phyloP scores from a whole-genome alignment of 1,139 yeast species.

The Saccharomycopsis hybrid region DNA sequence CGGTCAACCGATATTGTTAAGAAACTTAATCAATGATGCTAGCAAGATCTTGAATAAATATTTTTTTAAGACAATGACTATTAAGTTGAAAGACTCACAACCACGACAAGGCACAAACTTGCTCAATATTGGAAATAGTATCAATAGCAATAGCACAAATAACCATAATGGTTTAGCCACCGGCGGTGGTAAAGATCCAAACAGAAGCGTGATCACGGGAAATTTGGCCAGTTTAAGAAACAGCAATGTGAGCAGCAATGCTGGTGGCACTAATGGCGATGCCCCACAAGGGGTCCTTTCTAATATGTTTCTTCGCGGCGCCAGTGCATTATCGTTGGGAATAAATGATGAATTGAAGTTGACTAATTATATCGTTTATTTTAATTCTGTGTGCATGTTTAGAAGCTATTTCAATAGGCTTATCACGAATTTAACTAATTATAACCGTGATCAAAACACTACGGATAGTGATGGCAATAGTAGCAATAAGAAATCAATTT shows the following conservation, averaged over 20 bases:
- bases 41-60: slow-evolving; percentile 42
- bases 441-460: too few relatives aligned
- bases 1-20: slow-evolving; percentile 51
- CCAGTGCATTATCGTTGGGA: slow-evolving; percentile 26
- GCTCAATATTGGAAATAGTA: slow-evolving; percentile 1
- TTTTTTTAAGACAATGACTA: slow-evolving; percentile 40
- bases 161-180: not conserved
- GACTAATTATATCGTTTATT: slow-evolving; percentile 44
- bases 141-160: not conserved
- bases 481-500: slow-evolving; percentile 20
- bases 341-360: slow-evolving; percentile 37
- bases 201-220: slow-evolving; percentile 17
- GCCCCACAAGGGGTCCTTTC: slow-evolving; percentile 8
- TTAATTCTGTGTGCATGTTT: slow-evolving; percentile 58
- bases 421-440: slow-evolving; percentile 30
- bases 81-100: slow-evolving; percentile 48
- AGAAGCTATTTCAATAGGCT: slow-evolving; percentile 39
- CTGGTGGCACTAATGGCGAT: not conserved
- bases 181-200: not conserved
- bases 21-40: slow-evolving; percentile 41
- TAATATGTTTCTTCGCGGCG: slow-evolving; percentile 27
- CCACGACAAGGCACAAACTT: slow-evolving; percentile 42
- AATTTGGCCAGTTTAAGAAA: slow-evolving; percentile 12
- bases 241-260: too few relatives aligned
- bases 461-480: not conserved